Conservation (phyloP, 2,329 filamentous ascomycete genomes). For the Mariannaea sp. region DNA sequence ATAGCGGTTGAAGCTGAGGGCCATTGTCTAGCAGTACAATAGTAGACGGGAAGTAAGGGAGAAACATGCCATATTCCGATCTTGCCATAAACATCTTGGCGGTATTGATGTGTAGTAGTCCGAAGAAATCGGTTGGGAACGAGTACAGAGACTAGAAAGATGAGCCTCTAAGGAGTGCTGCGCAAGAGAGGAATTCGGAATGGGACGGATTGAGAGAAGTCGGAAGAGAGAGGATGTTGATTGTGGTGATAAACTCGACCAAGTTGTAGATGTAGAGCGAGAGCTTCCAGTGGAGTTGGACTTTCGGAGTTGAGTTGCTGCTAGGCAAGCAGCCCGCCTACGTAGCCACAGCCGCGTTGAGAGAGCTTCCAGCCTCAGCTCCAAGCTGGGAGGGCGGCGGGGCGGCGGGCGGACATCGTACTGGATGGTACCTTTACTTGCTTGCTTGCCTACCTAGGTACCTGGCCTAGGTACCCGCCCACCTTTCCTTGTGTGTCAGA, state of each 20-base stretch:
- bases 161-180: neutral
- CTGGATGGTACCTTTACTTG: too few relatives aligned
- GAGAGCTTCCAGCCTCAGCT: neutral
- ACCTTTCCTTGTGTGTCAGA: too few relatives aligned
- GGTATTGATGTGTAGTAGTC: conserved; percentile 34
- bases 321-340: conserved; percentile 48
- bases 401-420: too few relatives aligned
- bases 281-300: conserved; percentile 34
- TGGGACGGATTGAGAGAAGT: conserved; percentile 1
- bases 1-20: conserved; percentile 12
- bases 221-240: neutral
- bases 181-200: neutral
- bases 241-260: neutral
- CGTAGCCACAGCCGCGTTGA: conserved; percentile 41
- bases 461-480: too few relatives aligned
- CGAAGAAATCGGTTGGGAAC: conserved; percentile 1
- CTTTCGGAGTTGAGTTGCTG: conserved; percentile 26
- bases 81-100: conserved; percentile 98
- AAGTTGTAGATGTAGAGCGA: conserved; percentile 18
- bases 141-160: conserved; percentile 3
- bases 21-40: conserved; percentile 26
- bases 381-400: neutral
- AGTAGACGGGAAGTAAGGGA: conserved; percentile 33
- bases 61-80: conserved; percentile 93
- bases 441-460: too few relatives aligned